Evolutionary conservation across 1,139 yeast genomes (phyloP).

Genomic region (Magnusiomyces ingens): DNA sequence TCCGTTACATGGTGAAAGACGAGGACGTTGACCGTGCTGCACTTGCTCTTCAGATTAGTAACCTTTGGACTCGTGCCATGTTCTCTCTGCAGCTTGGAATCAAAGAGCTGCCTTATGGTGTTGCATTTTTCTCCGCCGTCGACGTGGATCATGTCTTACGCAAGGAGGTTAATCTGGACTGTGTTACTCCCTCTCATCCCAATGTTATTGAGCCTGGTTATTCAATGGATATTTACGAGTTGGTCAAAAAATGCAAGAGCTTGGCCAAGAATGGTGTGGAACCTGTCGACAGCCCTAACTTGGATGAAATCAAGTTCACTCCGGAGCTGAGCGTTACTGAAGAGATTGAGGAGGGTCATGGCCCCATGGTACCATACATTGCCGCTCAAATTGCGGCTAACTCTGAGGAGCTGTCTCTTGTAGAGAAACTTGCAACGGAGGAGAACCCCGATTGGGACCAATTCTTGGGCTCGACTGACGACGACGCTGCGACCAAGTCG

Average conservation of each 20-base stretch:
- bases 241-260: conserved; percentile 38
- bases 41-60: conserved; percentile 77
- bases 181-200: conserved; percentile 85
- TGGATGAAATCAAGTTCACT: not conserved
- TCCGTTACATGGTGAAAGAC: conserved; percentile 70
- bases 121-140: conserved; percentile 92
- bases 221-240: conserved; percentile 51
- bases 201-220: conserved; percentile 72
- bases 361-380: conserved; percentile 2
- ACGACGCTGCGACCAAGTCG: not conserved
- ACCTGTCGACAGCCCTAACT: not conserved
- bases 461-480: not conserved
- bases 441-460: not conserved
- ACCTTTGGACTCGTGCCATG: conserved; percentile 94
- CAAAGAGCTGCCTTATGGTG: conserved; percentile 82
- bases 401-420: conserved; percentile 5
- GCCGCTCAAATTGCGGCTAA: conserved; percentile 8
- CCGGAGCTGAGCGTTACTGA: not conserved
- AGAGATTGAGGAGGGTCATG: conserved; percentile 1
- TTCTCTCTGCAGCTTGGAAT: conserved; percentile 91
- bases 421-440: conserved; percentile 2
- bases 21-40: conserved; percentile 72
- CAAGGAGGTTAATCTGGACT: conserved; percentile 82
- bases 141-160: conserved; percentile 84
- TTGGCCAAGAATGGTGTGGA: conserved; percentile 15